A percentile compares a stretch with the other conserved stretches of the same genome.
Conservation (phyloP, 306 rosid genomes). For the Luffa aegyptiaca region DNA sequence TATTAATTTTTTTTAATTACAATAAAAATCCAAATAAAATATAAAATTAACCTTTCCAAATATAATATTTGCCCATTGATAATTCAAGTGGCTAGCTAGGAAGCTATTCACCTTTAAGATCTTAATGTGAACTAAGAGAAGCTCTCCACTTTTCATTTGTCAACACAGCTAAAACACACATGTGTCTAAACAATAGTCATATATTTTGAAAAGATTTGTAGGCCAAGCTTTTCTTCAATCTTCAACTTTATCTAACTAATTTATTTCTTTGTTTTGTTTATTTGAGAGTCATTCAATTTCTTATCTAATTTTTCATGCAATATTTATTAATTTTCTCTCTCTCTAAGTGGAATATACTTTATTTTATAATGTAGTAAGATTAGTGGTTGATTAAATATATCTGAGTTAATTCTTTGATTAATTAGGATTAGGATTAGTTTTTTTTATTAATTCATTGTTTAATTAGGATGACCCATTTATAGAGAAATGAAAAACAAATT, state of each 20-base stretch:
- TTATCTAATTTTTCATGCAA: background rate
- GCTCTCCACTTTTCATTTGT: background rate
- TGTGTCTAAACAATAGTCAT: background rate
- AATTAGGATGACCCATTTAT: no score
- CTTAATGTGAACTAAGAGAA: background rate
- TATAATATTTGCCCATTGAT: background rate
- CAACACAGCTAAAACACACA: background rate
- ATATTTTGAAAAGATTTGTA: background rate
- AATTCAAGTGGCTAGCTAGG: background rate
- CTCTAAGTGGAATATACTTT: background rate
- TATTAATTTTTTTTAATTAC: no score
- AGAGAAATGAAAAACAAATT: no score
- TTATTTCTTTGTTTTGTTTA: background rate
- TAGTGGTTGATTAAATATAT: no score
- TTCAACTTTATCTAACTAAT: background rate
- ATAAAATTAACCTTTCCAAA: background rate
- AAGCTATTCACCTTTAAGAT: background rate
- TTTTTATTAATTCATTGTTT: no score
- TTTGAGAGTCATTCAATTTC: background rate
- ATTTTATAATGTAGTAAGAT: no score
- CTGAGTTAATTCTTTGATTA: no score
- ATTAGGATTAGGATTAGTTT: no score
- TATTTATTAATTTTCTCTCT: background rate
- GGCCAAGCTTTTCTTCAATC: background rate
- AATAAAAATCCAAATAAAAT: background rate